Conservation (phyloP, 2,329 filamentous ascomycete genomes). For the Basipetospora sp. region DNA sequence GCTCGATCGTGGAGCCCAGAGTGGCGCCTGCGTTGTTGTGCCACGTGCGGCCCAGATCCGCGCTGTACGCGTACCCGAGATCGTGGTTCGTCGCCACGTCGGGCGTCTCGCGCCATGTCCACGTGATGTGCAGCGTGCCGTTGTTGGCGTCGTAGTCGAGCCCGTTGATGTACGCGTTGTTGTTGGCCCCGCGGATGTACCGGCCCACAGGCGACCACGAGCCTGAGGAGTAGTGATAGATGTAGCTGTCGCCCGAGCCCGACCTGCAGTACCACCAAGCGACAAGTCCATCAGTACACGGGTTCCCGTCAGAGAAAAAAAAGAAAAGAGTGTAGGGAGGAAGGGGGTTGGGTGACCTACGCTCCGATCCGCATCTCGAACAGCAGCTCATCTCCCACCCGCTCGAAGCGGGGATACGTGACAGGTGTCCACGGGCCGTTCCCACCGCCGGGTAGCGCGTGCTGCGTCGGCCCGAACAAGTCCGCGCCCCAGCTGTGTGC, state of each 20-base stretch:
- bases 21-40: slow-evolving; percentile 7
- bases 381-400: slow-evolving; percentile 8
- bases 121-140: slow-evolving; percentile 9
- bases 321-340: neutral
- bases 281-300: no score
- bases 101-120: slow-evolving; percentile 11
- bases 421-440: slow-evolving; percentile 9
- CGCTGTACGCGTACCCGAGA: slow-evolving; percentile 10
- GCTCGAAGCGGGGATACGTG: slow-evolving; percentile 12
- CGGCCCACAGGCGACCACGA: slow-evolving; percentile 9
- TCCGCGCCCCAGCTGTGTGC: slow-evolving; percentile 8
- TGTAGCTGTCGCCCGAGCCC: slow-evolving; percentile 11
- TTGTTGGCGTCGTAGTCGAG: slow-evolving; percentile 7
- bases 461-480: slow-evolving; percentile 8
- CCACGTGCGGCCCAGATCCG: slow-evolving; percentile 10
- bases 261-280: no score
- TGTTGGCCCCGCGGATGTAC: slow-evolving; percentile 10
- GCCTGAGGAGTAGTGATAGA: slow-evolving; percentile 9
- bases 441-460: slow-evolving; percentile 8
- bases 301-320: neutral
- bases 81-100: slow-evolving; percentile 12
- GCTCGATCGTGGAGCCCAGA: slow-evolving; percentile 4
- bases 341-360: neutral
- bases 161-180: slow-evolving; percentile 13
- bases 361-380: slow-evolving; percentile 11